A percentile compares a stretch with the other conserved stretches of the same genome.
phyloP scores from a whole-genome alignment of 768 basidiomycete genomes.

The Russula sp. region DNA sequence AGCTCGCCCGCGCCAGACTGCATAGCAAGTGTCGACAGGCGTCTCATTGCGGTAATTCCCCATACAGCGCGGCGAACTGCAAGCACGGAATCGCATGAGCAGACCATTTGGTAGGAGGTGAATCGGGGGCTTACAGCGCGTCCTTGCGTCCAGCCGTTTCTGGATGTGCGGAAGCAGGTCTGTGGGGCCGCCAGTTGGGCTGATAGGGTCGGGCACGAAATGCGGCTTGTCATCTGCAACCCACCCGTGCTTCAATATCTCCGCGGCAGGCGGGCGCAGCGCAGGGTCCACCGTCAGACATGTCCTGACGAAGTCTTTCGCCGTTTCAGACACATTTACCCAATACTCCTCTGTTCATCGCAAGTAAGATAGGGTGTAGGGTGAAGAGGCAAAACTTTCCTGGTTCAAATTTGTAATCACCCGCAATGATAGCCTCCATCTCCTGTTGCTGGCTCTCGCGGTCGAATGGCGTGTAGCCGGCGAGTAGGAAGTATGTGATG shows the following conservation, averaged over 20 bases:
- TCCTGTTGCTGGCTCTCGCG: conserved; percentile 82
- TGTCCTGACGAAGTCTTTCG: conserved; percentile 71
- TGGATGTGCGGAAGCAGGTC: conserved; percentile 87
- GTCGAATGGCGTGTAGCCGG: conserved; percentile 96
- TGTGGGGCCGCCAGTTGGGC: conserved; percentile 52
- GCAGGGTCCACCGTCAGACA: conserved; percentile 85
- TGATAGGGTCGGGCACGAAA: conserved; percentile 59
- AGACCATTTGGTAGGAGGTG: background rate
- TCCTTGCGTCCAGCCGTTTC: conserved; percentile 81
- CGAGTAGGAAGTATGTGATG: conserved; percentile 94
- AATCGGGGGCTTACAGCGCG: conserved; percentile 13
- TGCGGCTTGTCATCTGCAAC: conserved; percentile 63
- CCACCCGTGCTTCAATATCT: conserved; percentile 77
- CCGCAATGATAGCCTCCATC: conserved; percentile 92
- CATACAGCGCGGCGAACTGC: conserved; percentile 85
- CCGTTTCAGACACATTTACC: conserved; percentile 76
- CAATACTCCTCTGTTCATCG: conserved; percentile 65
- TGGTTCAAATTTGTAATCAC: conserved; percentile 90
- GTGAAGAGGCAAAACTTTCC: conserved; percentile 29
- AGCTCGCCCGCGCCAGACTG: conserved; percentile 45
- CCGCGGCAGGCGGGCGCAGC: conserved; percentile 69
- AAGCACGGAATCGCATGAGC: conserved; percentile 11
- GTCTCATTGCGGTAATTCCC: conserved; percentile 78
- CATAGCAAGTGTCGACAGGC: conserved; percentile 59
- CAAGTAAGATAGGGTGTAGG: background rate